Evolutionary conservation across 768 basidiomycete genomes (phyloP), one percentile per base, ranked within the genome.

Genomic region (Xerocomellus intermedius): DNA sequence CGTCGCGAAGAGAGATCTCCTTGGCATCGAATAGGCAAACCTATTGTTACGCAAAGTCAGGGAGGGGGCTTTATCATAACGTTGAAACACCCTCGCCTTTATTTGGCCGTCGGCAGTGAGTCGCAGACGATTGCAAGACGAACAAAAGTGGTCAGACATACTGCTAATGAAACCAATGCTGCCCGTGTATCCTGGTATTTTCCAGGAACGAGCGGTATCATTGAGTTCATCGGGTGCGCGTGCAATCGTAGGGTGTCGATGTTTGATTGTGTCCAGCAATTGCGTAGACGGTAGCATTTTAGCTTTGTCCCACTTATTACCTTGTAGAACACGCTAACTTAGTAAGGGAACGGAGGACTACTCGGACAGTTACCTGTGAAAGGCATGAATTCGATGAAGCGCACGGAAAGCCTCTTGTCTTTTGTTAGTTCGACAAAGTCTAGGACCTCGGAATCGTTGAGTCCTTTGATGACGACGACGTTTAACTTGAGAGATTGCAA

Each of bases 351-450:
- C 2, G 4, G 28, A 32, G n/a, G 44, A 48, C 12, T 33, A 41
- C 39, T 54, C 4, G 37, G 47, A 42, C 3, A 64, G 70, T 58
- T 59, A 89, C 88, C 93, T 61, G 85, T 87, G 69, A 96, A 96
- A 12, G 93, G 91, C 94, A 96, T 95, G 66, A 90, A 95, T 70
- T 94, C 92, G 54, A 94, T 95, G 69, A 95, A 93, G 36, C 94
- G 82, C 38, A 94, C 83, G 37, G 83, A 89, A 24, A 93, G 70
- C 2, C 74, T 69, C 42, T 76, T 76, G 42, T 87, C 73, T 61
- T 79, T 82, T 5, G 89, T 90, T 72, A 94, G 74, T 62, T 86
- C 82, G 38, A 92, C 83, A 65, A 95, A 94, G 54, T 88, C 86
- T 3, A 84, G 67, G 13, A 92, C 75, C 69, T 95, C 91, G n/a